Conservation (phyloP, 805 yeast genomes). For the Kuraishia molischiana region DNA sequence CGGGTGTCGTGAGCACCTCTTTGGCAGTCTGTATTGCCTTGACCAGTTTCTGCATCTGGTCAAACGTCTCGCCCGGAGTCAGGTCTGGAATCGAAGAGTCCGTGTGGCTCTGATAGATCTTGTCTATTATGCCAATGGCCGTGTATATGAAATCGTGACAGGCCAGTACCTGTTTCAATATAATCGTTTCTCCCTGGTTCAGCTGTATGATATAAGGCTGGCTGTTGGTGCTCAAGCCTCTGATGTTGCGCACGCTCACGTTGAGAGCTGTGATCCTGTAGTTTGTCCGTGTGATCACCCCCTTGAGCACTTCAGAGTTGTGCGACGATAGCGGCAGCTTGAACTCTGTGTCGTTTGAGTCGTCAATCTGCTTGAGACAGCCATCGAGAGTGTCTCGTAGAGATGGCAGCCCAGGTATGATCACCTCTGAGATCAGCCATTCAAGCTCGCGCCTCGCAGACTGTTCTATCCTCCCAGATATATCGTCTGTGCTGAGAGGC, state of each 20-base stretch:
- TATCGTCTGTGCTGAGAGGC: slow-evolving; percentile 3
- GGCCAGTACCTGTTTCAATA: slow-evolving; percentile 31
- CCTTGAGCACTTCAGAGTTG: slow-evolving; percentile 49
- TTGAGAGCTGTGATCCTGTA: slow-evolving; percentile 40
- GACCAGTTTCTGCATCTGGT: slow-evolving; percentile 15
- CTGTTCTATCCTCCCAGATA: slow-evolving; percentile 4
- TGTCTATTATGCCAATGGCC: slow-evolving; percentile 32
- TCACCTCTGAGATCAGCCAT: slow-evolving; percentile 39
- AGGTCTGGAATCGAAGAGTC: slow-evolving; percentile 6
- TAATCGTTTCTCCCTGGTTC: slow-evolving; percentile 24
- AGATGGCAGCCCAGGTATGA: slow-evolving; percentile 37
- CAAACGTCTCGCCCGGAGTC: slow-evolving; percentile 9
- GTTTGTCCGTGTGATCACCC: slow-evolving; percentile 48
- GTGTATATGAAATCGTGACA: slow-evolving; percentile 26
- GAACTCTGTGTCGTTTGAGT: slow-evolving; percentile 27
- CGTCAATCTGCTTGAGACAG: slow-evolving; percentile 28
- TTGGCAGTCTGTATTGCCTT: slow-evolving; percentile 24
- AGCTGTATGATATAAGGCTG: slow-evolving; percentile 26
- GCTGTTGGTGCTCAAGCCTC: slow-evolving; percentile 30
- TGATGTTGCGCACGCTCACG: slow-evolving; percentile 23
- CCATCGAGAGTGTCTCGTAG: slow-evolving; percentile 30
- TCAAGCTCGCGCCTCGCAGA: slow-evolving; percentile 20
- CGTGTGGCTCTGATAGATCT: slow-evolving; percentile 17
- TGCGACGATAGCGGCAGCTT: slow-evolving; percentile 49
- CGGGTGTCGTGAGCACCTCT: slow-evolving; percentile 37